A percentile compares a stretch with the other conserved stretches of the same genome.
phyloP scores from a whole-genome alignment of 2,329 filamentous ascomycete species.

The Trichoderma brevicompactum region DNA sequence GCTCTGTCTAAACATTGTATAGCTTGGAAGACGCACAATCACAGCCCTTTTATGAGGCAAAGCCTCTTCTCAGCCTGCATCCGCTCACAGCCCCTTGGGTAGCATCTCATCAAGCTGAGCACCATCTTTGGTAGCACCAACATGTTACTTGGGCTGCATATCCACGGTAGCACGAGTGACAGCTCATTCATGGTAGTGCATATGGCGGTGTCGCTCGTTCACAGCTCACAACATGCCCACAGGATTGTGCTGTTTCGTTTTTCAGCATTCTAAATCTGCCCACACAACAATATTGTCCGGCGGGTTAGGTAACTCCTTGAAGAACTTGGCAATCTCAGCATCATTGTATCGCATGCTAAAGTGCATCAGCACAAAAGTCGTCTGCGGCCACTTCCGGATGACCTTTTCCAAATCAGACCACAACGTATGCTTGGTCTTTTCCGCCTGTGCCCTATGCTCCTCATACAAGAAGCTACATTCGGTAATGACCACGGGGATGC shows the following conservation, averaged over 20 bases:
- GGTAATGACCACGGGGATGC: conserved; percentile 52
- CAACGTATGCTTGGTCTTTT: conserved; percentile 52
- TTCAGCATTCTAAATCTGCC: conserved; percentile 46
- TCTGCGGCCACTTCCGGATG: conserved; percentile 48
- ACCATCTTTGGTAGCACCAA: conserved; percentile 14
- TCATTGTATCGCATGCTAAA: conserved; percentile 54
- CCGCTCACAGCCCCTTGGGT: background rate
- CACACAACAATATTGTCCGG: conserved; percentile 53
- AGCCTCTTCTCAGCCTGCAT: background rate
- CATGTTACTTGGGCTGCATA: conserved; percentile 3
- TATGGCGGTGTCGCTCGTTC: conserved; percentile 5
- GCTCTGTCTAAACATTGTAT: background rate
- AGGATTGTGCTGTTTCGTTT: background rate
- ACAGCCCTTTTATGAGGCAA: background rate
- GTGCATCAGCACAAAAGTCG: conserved; percentile 53
- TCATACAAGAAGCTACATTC: conserved; percentile 55
- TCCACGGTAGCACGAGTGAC: conserved; percentile 14
- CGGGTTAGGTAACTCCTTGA: conserved; percentile 45
- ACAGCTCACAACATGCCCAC: background rate
- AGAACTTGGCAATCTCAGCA: conserved; percentile 47
- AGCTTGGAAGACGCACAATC: background rate
- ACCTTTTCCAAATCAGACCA: conserved; percentile 53
- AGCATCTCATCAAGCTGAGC: conserved; percentile 5
- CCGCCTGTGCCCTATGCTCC: conserved; percentile 49
- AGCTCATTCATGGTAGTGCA: conserved; percentile 16